Evolutionary conservation across 805 yeast genomes (phyloP), one percentile per base, ranked within the genome.

Genomic region (Candida awuae): DNA sequence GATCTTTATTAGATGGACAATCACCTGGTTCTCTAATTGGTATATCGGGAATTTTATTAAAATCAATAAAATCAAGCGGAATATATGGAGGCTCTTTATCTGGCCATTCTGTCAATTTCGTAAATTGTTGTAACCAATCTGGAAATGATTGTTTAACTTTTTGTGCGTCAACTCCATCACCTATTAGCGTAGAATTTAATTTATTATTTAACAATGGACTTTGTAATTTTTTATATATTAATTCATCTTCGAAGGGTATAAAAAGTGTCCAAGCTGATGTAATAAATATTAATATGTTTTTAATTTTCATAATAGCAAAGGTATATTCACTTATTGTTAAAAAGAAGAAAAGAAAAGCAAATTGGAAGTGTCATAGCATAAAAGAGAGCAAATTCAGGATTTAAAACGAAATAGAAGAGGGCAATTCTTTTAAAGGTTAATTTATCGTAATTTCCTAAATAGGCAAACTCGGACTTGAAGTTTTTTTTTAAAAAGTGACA

Each of bases 1-100:
- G 65, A 14, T 61, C 63, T 39, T 76, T 66, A 13, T 65, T 70
- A 1, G 50, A 46, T 3, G 70, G 67, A 56, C 97, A 87, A 12
- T 59, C 58, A 2, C 86, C 87, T 41, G 72, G 76, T 8, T 55
- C 48, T 50, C 82, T 77, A 1, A 59, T 55, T 17, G 70, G 64
- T 42, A 65, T 59, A 6, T 59, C 51, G 3, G 85, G 84, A 18
- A 84, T 65, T 20, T 54, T 52, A 6, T 51, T 45, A 33, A 84
- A 61, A 51, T 83, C 73, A 44, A 85, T 75, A 49, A 79, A 81
- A 48, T 77, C 83, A 44, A 84, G 60, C 2, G 94, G 87, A 28
- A 88, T 80, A 56, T 84, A 88, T 0, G 97, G 96, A 4, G 97
- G 96, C 38, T 78, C 77, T 32, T 73, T 55, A 0, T 81, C 88